Percentiles rank a stretch among this genome's conserved stretches.
Evolutionary conservation across 2,329 filamentous ascomycete species (phyloP).

Genomic region (Penicillium sp.): DNA sequence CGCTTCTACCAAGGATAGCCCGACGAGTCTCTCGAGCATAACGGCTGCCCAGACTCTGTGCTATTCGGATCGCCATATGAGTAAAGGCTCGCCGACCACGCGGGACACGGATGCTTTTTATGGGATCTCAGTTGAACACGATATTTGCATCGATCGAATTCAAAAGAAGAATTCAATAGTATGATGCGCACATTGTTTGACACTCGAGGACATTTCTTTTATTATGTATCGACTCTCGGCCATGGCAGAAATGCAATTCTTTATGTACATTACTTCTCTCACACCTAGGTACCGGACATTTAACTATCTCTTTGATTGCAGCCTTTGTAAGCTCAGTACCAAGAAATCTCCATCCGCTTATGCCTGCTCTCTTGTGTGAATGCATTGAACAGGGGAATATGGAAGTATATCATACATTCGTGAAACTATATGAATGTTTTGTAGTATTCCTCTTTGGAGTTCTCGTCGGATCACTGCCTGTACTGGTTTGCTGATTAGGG

Average conservation of each 20-base stretch:
- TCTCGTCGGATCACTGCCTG: not conserved
- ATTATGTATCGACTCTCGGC: not conserved
- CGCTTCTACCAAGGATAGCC: slow-evolving; percentile 13
- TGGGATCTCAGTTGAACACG: slow-evolving; percentile 31
- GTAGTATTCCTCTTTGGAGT: not conserved
- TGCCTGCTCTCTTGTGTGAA: too few relatives aligned
- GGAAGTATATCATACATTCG: not conserved
- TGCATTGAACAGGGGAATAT: not conserved
- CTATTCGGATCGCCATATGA: slow-evolving; percentile 23
- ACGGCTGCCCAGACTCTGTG: slow-evolving; percentile 26
- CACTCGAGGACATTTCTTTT: not conserved
- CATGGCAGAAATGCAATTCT: not conserved
- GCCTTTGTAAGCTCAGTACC: not conserved
- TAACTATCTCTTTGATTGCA: not conserved
- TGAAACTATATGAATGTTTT: not conserved
- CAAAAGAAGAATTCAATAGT: slow-evolving; percentile 12
- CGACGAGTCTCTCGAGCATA: slow-evolving; percentile 14
- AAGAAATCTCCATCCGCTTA: not conserved
- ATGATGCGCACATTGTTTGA: not conserved
- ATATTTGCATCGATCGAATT: slow-evolving; percentile 27
- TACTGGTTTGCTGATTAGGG: not conserved
- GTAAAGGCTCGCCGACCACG: slow-evolving; percentile 12
- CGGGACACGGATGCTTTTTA: slow-evolving; percentile 18
- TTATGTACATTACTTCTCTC: not conserved
- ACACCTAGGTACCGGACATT: not conserved